Evolutionary conservation across 495 filamentous ascomycete species (phyloP), one percentile per base, ranked within the genome.

Genomic region (Podospora bellae-mahoneyi): DNA sequence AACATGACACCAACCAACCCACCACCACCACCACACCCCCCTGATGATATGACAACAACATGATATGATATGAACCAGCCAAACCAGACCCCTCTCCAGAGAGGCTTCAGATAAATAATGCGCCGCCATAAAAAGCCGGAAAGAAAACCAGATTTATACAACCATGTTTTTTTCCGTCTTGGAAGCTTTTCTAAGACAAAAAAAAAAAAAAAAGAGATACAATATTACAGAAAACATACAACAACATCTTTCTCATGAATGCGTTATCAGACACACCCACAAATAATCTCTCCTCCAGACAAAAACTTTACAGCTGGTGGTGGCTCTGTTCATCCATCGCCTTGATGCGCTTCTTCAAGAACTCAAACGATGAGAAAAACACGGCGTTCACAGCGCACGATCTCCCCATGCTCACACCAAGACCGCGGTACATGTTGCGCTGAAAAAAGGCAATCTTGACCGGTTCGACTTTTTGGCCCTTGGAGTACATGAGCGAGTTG

Each of bases 331-430:
- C 80, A 60, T 88, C 80, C 65, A 89, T 75, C 13, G 79, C 77
- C 78, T 89, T 89, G 79, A 90, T 86, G 66, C 81, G 80, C 75
- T 89, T 90, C 84, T 92, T 93, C 65, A 91, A 78, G 72, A 89
- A 87, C 78, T 93, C 90, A 74, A 92, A 92, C 57, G 85, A 87
- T 39, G 87, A 89, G 77, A 92, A 93, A 81, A 93, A 93, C 68
- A 93, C 88, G 55, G 90, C 88, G 74, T 93, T 93, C 65, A 92
- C 83, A 19, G 82, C 80, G 55, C 87, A 91, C 32, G 91, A 92
- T 39, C 92, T 86, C 64, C 83, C 83, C 88, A 94, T 92, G 16
- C 90, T 92, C 27, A 95, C 91, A 20, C 88, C 89, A 18, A 95
- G 83, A 26, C 91, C 91, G 75, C 83, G 79, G 72, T 93, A 95